Base-by-base conservation (phyloP, 495 filamentous ascomycete species). In the Daldinia grandis region DNA sequence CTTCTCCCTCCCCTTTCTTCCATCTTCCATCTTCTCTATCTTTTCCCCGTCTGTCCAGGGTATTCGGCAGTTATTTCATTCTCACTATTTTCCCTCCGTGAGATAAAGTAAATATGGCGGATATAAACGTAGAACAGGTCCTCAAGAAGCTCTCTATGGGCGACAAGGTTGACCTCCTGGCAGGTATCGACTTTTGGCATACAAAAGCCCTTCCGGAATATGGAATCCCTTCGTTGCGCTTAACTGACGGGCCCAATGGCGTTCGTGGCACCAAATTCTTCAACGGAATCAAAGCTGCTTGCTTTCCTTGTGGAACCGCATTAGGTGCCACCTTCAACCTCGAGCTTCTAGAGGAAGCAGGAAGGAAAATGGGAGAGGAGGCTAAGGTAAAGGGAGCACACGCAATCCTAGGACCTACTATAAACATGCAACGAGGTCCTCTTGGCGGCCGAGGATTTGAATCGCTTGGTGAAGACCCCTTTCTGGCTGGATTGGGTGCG, bases 381-480 rank as follows among this genome's bases (percentile, higher is more conserved):
- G 84, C 89, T 14, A 88, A 87, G 50, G 85, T 88, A 7, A 92
- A 93, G 75, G 89, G 90, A 14, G 86, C 88, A 4, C 88, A 92
- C 58, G 84, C 90, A 14, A 83, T 94, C 21, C 82, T 94, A 15
- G 92, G 90, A 1, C 92, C 92, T 15, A 93, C 91, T 4, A 89
- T 93, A 74, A 91, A 91, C 75, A 91, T 90, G 75, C 92, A 94
- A 65, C 86, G 92, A 21, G 88, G 87, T 0, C 92, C 92, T 3
- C 83, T 93, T 0, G 92, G 92, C 8, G 92, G 92, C 6, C 86
- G 92, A 65, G 90, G 90, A 38, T 95, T 93, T 69, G 92, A 95
- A 78, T 91, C 88, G 2, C 88, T 93, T 59, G 76, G 80, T 51
- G 92, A 94, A 71, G 92, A 95, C 74, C 91, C 91, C 7, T 80